Base-by-base conservation (phyloP, 768 basidiomycete species). In the Leccinellum albellum region DNA sequence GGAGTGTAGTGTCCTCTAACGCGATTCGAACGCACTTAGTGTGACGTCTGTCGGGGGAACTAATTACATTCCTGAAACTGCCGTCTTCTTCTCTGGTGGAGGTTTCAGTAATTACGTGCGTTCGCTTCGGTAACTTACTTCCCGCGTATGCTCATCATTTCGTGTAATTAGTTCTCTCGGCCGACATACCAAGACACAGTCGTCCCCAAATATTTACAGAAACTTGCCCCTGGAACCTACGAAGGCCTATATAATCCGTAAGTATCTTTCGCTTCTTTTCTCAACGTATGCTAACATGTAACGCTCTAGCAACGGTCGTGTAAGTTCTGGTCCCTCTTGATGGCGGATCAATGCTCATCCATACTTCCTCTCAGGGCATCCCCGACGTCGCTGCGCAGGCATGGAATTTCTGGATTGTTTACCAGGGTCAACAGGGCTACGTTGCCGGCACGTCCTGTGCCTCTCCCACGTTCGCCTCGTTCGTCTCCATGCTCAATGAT, bases 31-130 rank as follows among this genome's bases (percentile, higher is more conserved):
- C 33, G 0, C 29, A 20, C 32, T 10, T 10, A 89, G 88, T 59
- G 85, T 89, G n/a, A 91, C 89, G 4, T 60, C 85, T 3, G 88
- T 91, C 3, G 89, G 89, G 9, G 89, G 82, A 10, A 89, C 89
- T 1, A 70, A 68, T 29, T 60, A 71, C 40, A 70, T 87, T 50
- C 87, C 86, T 0, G 88, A 91, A 67, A 75, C 76, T 15, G 83
- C 82, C 0, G 80, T 79, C 0, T 67, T 53, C 61, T 86, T 88
- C 73, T 88, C 86, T 14, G 86, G 87, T 1, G 88, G 88, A 33
- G 88, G 88, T 3, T 91, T 89, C 73, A 88, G 86, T 66, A 76
- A 86, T 59, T 82, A 82, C 52, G 86, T 87, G 60, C 79, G 42
- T 50, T 50, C 37, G 33, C 51, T 9, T 2, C 5, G 3, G 23